Percentiles rank a stretch among this genome's conserved stretches.
phyloP scores from a whole-genome alignment of 139 green algal species.

The Coelastrella sp. region DNA sequence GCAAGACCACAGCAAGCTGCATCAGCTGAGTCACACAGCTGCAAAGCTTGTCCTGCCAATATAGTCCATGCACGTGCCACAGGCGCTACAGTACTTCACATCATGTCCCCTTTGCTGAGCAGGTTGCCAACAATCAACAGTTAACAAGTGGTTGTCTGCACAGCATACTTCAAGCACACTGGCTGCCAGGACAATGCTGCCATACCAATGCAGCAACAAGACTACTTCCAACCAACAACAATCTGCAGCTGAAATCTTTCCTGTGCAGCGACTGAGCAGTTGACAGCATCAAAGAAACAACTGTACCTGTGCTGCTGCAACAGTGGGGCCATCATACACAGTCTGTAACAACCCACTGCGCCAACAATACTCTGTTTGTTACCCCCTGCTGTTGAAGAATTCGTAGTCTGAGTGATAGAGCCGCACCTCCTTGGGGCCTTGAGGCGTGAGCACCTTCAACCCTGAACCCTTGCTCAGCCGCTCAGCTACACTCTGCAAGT shows the following conservation, averaged over 20 bases:
- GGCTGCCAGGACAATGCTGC: background rate
- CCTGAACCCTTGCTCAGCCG: constrained; percentile 56
- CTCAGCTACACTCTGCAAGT: constrained; percentile 62
- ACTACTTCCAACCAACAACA: too few species aligned
- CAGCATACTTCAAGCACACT: background rate
- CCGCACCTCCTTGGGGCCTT: constrained; percentile 52
- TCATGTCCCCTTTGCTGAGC: background rate
- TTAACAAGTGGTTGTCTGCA: too few species aligned
- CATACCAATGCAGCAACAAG: background rate
- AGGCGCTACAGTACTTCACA: background rate
- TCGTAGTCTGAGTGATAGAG: constrained; percentile 68
- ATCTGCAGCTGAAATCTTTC: too few species aligned
- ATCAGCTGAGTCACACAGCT: too few species aligned
- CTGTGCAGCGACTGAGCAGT: too few species aligned
- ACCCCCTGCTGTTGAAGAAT: constrained; percentile 63
- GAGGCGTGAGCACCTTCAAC: constrained; percentile 57
- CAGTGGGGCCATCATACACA: background rate
- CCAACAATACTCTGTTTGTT: background rate
- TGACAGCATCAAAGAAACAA: too few species aligned
- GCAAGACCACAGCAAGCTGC: too few species aligned
- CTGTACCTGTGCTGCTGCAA: background rate
- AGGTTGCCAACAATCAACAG: background rate
- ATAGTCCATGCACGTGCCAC: background rate
- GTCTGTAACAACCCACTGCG: background rate
- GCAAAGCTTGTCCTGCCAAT: background rate